phyloP scores from a whole-genome alignment of 176 grass and related monocot genomes.

The Bonia amplexicaulis region DNA sequence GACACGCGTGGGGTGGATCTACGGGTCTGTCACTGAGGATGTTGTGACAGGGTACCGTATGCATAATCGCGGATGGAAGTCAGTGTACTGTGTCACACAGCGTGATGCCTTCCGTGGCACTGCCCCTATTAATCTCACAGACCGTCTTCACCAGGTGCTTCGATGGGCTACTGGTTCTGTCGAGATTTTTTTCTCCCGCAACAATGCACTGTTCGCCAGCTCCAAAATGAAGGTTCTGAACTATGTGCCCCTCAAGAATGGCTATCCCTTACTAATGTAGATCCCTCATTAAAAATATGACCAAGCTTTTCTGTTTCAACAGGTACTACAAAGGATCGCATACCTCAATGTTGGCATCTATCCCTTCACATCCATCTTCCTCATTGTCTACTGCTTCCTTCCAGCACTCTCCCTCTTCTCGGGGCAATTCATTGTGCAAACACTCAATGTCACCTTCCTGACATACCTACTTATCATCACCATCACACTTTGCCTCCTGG shows the following conservation, averaged over 20 bases:
- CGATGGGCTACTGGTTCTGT: conserved; percentile 95
- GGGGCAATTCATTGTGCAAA: conserved; percentile 96
- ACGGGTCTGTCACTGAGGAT: conserved; percentile 92
- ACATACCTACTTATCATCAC: conserved; percentile 85
- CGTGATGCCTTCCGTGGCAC: conserved; percentile 93
- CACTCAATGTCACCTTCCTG: conserved; percentile 84
- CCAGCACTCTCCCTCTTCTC: conserved; percentile 98
- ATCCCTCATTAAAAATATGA: not conserved
- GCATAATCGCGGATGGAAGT: conserved; percentile 98
- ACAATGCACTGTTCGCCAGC: conserved; percentile 82
- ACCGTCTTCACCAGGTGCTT: conserved; percentile 94
- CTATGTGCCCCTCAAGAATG: not conserved
- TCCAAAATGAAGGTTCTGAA: conserved; percentile 76
- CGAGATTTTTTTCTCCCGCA: conserved; percentile 97
- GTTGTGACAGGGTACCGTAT: conserved; percentile 98
- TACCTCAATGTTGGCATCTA: conserved; percentile 99
- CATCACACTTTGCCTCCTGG: conserved; percentile 77
- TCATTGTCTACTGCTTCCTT: conserved; percentile 96
- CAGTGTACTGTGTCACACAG: conserved; percentile 91
- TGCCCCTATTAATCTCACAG: conserved; percentile 90
- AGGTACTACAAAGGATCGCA: conserved; percentile 77
- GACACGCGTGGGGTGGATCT: conserved; percentile 84
- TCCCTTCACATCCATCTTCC: conserved; percentile 95
- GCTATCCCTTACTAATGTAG: not conserved
- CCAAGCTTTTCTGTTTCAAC: conserved; percentile 17